Base-by-base conservation (phyloP, 768 basidiomycete genomes). In the Peribolospora baueri region DNA sequence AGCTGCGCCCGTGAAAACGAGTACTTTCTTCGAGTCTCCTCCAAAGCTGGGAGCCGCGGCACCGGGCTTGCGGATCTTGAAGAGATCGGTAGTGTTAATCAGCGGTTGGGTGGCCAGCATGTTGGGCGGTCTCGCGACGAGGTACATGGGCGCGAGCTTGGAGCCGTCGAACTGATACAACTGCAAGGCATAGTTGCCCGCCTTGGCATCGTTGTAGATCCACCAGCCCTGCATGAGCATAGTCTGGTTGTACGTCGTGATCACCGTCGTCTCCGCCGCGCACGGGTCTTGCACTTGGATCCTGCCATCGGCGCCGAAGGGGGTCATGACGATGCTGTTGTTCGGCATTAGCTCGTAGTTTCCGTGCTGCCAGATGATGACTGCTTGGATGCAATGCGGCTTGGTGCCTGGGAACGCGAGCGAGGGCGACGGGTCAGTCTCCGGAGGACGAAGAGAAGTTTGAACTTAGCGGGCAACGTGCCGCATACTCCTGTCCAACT, bases 261-360 rank as follows among this genome's bases (percentile, higher is more conserved):
- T 76, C 65, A 90, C 81, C 66, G 87, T 85, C 39, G 88, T 86
- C 7, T 75, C 71, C 7, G 87, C 83, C 1, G 81, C 82, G 64
- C 91, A 98, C 0, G 87, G 81, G 60, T 90, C 82, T 71, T 98
- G 87, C 46, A 95, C 75, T 72, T 91, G 90, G 66, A 93, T 86
- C 68, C 77, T 84, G 11, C 91, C 91, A 65, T 98, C 91, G 13
- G 63, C 58, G 13, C 73, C 75, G 59, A 86, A 75, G 2, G 88
- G 84, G 3, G 64, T 68, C 63, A 86, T 36, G n/a, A 56, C 46
- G 54, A 57, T 54, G 40, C 53, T 42, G 13, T 45, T 48, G 50
- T 55, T 57, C 11, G 57, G 3, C 4, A 54, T 25, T 14, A 53
- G 48, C 14, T 52, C 52, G 38, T 56, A 56, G 13, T 54, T 79